phyloP scores from a whole-genome alignment of 1,284 basidiomycete genomes.

The Neolentinus lepideus region DNA sequence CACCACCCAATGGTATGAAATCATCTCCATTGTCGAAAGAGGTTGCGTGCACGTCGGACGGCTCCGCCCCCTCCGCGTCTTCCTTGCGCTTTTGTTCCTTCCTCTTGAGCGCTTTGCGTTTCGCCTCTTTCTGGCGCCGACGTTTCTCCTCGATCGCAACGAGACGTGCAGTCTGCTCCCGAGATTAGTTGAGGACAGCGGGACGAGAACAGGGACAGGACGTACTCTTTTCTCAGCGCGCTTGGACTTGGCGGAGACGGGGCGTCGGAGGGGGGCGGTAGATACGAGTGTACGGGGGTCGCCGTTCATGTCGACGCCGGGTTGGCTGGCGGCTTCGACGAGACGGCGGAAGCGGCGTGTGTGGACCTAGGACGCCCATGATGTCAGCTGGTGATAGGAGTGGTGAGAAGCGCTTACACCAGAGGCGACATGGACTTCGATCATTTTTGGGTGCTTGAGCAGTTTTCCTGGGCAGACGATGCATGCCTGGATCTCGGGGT shows the following conservation, averaged over 20 bases:
- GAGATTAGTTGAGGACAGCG: background rate
- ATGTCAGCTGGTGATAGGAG: no score
- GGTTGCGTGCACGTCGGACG: background rate
- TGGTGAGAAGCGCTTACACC: conserved; percentile 44
- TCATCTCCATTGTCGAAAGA: background rate
- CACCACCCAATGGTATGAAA: background rate
- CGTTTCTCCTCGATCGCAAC: conserved; percentile 31
- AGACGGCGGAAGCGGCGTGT: background rate
- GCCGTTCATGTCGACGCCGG: conserved; percentile 52
- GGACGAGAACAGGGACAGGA: background rate
- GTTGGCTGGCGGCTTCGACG: conserved; percentile 1
- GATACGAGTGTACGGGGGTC: conserved; percentile 41
- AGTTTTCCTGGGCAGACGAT: conserved; percentile 70
- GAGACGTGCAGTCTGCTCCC: conserved; percentile 33
- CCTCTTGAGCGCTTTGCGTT: conserved; percentile 16
- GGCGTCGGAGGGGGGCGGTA: conserved; percentile 19
- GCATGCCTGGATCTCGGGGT: conserved; percentile 51
- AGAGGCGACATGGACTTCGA: conserved; percentile 53
- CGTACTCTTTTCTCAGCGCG: conserved; percentile 50
- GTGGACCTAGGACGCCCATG: conserved; percentile 5
- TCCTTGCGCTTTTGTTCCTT: conserved; percentile 4
- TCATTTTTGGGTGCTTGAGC: conserved; percentile 60
- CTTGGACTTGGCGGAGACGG: conserved; percentile 31
- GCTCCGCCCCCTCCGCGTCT: background rate
- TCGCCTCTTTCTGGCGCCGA: conserved; percentile 26